Evolutionary conservation across 2,329 filamentous ascomycete genomes (phyloP).

Genomic region (Trichophyton benhamiae): DNA sequence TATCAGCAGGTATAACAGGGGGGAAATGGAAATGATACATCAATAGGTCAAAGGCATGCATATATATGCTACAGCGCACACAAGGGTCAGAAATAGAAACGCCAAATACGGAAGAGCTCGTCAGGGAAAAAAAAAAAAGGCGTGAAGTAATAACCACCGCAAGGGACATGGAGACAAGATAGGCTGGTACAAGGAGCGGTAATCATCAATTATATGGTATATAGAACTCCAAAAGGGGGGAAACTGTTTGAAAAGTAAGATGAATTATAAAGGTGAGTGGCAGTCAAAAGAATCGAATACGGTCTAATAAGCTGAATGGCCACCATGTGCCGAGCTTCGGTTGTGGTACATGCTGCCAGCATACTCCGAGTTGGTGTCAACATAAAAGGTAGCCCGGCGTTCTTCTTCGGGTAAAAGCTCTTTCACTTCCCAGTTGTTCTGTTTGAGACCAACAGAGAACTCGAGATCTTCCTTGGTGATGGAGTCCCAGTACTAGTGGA

Average conservation of each 20-base stretch:
- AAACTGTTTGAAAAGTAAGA: neutral
- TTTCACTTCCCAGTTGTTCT: constrained; percentile 98
- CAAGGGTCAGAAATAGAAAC: neutral
- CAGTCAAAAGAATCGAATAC: neutral
- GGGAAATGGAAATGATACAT: neutral
- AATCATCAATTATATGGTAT: constrained; percentile 5
- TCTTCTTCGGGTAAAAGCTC: constrained; percentile 74
- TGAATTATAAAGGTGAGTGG: neutral
- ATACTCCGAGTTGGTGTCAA: constrained; percentile 42
- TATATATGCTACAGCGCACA: neutral
- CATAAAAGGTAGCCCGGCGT: constrained; percentile 58
- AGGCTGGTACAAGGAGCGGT: neutral
- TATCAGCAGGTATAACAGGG: neutral
- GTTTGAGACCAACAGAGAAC: constrained; percentile 88
- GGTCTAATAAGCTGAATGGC: constrained; percentile 26
- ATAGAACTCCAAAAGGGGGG: neutral
- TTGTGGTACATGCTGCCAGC: constrained; percentile 34
- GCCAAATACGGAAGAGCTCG: neutral
- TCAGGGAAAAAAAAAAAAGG: neutral
- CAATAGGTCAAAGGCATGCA: neutral
- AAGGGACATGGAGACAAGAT: neutral
- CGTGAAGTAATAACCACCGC: neutral
- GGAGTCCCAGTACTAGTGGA: constrained; percentile 86
- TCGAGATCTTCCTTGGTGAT: constrained; percentile 97
- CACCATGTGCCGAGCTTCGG: constrained; percentile 27